Evolutionary conservation across 306 rosid genomes (phyloP).

Genomic region (Hylodesmum podocarpum): DNA sequence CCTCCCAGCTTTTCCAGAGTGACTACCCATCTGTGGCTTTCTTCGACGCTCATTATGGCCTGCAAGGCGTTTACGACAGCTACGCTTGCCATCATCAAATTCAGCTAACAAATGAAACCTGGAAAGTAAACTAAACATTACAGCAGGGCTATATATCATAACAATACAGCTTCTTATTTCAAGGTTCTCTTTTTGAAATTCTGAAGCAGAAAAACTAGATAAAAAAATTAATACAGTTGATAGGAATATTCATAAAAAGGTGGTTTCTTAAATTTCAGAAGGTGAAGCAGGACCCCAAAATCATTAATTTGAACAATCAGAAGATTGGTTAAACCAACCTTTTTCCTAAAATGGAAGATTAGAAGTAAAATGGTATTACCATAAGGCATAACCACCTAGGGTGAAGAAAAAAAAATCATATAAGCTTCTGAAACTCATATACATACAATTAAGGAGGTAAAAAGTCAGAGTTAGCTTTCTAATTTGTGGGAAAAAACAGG

Average conservation of each 20-base stretch:
- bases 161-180: constrained; percentile 19
- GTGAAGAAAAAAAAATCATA: constrained; percentile 5
- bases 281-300: not conserved
- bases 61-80: constrained; percentile 93
- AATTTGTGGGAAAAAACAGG: not conserved
- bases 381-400: not conserved
- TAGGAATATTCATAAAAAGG: constrained; percentile 5
- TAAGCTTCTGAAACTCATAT: constrained; percentile 10
- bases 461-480: not conserved
- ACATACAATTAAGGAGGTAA: not conserved
- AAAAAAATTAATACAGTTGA: not conserved
- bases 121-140: constrained; percentile 43
- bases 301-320: not conserved
- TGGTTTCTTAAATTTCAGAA: not conserved
- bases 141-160: constrained; percentile 14
- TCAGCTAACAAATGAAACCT: constrained; percentile 93
- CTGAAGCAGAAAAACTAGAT: not conserved
- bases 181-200: constrained; percentile 12
- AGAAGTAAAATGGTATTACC: not conserved
- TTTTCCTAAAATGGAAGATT: constrained; percentile 1
- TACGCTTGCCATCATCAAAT: constrained; percentile 93
- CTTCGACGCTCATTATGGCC: constrained; percentile 91
- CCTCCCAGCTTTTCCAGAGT: constrained; percentile 57
- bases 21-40: constrained; percentile 68
- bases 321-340: constrained; percentile 19